Base-by-base conservation (phyloP, 2,329 filamentous ascomycete genomes). In the Verticillium nubilum region DNA sequence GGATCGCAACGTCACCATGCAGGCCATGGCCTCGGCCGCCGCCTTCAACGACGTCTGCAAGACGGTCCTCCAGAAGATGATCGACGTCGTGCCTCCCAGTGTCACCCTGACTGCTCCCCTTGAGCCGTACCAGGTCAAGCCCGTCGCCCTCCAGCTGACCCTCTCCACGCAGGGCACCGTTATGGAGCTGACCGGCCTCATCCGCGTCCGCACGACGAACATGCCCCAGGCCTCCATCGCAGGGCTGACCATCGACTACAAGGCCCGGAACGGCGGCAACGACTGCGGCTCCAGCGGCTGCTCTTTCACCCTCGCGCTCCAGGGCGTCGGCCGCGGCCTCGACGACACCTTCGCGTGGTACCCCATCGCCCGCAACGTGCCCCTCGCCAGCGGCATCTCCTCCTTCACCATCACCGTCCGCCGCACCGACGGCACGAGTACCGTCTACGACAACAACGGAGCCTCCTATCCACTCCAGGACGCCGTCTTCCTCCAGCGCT, bases 301-400 rank as follows among this genome's bases (percentile, higher is more conserved):
- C 61, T 73, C 74, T n/a, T 79, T 81, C 57, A 74, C 72, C 2
- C 73, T 79, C 19, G 74, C 70, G 4, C 62, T 76, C n/a, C 75
- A 76, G 52, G 84, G 83, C 2, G 73, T 77, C 26, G 77, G 78
- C 4, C 72, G 73, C 50, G 85, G 85, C 2, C 84, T 87, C 58
- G 85, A 88, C 66, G 84, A 88, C 61, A 81, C 73, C 9, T 88
- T 87, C 67, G 74, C 76, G 58, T 84, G 84, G 70, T 81, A 76
- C 64, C 79, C 76, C n/a, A 71, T 81, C 37, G 65, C 71, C n/a
- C 65, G 68, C 28, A 72, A 82, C 59, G 80, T 92, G 65, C 69
- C 83, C 62, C 75, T 84, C 64, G 72, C 82, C 60, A 75, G 82
- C 59, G 78, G 88, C 63, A 83, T 91, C 72, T 80, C 87, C 47